phyloP scores from a whole-genome alignment of 2,329 filamentous ascomycete species.

The Penicillium sp. region DNA sequence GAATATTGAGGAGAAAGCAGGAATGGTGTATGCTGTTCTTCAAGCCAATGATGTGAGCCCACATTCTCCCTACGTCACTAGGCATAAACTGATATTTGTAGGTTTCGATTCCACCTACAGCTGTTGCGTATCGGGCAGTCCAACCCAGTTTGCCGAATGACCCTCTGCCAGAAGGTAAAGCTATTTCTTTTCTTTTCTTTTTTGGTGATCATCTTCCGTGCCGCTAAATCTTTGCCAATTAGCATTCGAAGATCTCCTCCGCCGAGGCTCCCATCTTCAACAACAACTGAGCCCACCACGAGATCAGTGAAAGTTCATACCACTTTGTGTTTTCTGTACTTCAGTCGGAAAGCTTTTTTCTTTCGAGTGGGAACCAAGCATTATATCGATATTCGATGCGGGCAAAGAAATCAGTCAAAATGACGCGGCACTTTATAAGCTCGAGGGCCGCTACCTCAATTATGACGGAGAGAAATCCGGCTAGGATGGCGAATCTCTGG shows the following conservation, averaged over 20 bases:
- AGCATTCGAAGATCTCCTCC: neutral
- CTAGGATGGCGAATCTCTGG: too few relatives aligned
- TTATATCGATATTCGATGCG: too few relatives aligned
- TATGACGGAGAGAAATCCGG: too few relatives aligned
- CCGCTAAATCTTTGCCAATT: neutral
- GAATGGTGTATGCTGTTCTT: conserved; percentile 11
- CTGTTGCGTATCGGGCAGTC: neutral
- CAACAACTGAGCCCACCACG: too few relatives aligned
- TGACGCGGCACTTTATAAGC: too few relatives aligned
- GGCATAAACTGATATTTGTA: neutral
- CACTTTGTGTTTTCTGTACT: too few relatives aligned
- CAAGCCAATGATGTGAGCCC: neutral
- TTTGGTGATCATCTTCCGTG: too few relatives aligned
- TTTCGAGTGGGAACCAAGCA: too few relatives aligned
- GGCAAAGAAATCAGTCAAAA: too few relatives aligned
- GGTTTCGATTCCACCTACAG: neutral
- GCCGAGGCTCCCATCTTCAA: neutral
- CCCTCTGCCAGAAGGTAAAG: neutral
- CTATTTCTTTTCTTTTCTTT: neutral
- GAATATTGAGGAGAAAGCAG: conserved; percentile 8
- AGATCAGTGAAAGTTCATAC: too few relatives aligned
- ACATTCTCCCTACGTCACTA: neutral
- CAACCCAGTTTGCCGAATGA: neutral
- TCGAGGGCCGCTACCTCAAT: too few relatives aligned
- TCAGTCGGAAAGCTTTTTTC: too few relatives aligned